Conservation (phyloP, 257 asterid genomes). For the Ophiorrhiza pumila region DNA sequence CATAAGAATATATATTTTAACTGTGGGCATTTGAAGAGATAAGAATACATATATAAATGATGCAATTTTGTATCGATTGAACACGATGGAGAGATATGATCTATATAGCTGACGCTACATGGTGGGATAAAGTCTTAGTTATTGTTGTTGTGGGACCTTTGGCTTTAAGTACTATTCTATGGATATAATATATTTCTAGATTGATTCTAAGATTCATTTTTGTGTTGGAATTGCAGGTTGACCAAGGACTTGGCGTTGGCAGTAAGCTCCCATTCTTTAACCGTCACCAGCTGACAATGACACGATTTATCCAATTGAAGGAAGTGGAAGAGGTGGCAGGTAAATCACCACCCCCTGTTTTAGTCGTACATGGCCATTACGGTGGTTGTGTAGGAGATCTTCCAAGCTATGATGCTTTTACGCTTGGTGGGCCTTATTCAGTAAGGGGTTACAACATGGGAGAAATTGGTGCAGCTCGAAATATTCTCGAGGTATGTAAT, state of each 20-base stretch:
- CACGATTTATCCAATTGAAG: conserved; percentile 71
- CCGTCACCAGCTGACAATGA: conserved; percentile 82
- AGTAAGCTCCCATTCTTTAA: conserved; percentile 81
- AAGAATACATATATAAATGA: too few relatives aligned
- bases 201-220: conserved; percentile 1
- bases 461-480: conserved; percentile 95
- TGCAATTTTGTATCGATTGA: too few relatives aligned
- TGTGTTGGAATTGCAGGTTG: conserved; percentile 54
- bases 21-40: too few relatives aligned
- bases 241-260: conserved; percentile 93
- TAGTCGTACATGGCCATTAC: conserved; percentile 91
- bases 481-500: conserved; percentile 67
- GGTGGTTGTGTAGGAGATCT: conserved; percentile 99
- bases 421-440: conserved; percentile 97
- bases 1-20: neutral
- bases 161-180: neutral
- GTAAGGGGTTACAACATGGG: conserved; percentile 98
- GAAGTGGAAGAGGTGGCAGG: conserved; percentile 94
- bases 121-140: too few relatives aligned
- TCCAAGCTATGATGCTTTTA: conserved; percentile 93
- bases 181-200: neutral
- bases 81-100: too few relatives aligned
- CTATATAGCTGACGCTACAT: too few relatives aligned
- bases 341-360: conserved; percentile 85
- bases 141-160: too few relatives aligned